Evolutionary conservation across 1,284 basidiomycete species (phyloP).

Genomic region (Ceratobasidium theobromae): DNA sequence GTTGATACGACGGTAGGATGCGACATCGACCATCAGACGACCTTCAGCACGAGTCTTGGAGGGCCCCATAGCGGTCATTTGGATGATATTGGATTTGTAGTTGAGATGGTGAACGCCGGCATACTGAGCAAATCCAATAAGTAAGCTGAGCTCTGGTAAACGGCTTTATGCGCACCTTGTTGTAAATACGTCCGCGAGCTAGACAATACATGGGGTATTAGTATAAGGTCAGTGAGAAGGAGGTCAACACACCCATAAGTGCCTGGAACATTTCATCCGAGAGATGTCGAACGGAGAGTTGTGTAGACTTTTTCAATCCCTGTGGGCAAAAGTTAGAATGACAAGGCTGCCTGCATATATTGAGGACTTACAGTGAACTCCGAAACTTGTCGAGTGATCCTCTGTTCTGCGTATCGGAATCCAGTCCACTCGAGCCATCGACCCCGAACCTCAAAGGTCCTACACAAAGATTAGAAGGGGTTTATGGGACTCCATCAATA

Average conservation of each 20-base stretch:
- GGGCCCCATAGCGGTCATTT: constrained; percentile 25
- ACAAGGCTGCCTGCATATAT: background rate
- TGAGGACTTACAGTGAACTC: constrained; percentile 8
- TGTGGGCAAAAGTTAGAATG: background rate
- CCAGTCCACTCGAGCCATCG: constrained; percentile 27
- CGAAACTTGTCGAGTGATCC: constrained; percentile 21
- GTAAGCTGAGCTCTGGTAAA: background rate
- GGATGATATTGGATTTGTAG: constrained; percentile 23
- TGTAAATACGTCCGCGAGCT: constrained; percentile 25
- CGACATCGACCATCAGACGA: constrained; percentile 36
- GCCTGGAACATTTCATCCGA: constrained; percentile 18
- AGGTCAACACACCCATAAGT: constrained; percentile 1
- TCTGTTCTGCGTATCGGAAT: constrained; percentile 21
- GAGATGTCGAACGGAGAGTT: constrained; percentile 15
- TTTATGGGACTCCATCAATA: background rate
- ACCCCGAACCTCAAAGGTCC: constrained; percentile 21
- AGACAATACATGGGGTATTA: background rate
- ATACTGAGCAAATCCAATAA: background rate
- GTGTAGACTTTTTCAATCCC: constrained; percentile 24
- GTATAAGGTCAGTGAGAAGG: background rate
- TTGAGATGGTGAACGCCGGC: constrained; percentile 28
- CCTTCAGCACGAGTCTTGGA: constrained; percentile 20
- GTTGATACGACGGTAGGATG: constrained; percentile 33
- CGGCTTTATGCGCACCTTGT: background rate
- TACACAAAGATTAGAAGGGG: background rate